These are phyloP conservation scores for Aegilops sharonensis DNA, from an alignment of 176 grass and related monocot genomes.

Conservation along the genomic window DNA sequence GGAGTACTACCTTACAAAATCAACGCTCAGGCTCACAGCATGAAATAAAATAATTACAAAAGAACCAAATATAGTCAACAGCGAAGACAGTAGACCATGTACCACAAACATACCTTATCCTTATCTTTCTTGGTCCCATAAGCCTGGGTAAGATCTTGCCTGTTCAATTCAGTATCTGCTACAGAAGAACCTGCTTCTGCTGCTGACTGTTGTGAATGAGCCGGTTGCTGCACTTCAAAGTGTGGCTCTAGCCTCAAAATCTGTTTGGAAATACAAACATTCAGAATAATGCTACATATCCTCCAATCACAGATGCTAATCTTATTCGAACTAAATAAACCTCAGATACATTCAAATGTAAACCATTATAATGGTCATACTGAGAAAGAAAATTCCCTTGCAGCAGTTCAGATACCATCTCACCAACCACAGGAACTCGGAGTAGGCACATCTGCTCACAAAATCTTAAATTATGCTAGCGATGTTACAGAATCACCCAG, in stretches of 20 bases:
- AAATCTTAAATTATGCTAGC: slow-evolving; percentile 1
- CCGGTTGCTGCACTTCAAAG: slow-evolving; percentile 32
- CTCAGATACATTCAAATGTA: not conserved
- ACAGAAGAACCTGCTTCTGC: slow-evolving; percentile 41
- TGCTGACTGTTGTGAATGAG: slow-evolving; percentile 50
- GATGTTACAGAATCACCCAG: not conserved
- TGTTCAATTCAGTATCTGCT: slow-evolving; percentile 49
- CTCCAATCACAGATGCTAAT: not conserved
- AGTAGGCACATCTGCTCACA: not conserved
- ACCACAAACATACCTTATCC: slow-evolving; percentile 41
- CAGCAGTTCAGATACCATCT: not conserved
- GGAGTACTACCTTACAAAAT: not conserved
- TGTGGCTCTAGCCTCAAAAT: slow-evolving; percentile 86
- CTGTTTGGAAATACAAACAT: slow-evolving; percentile 45
- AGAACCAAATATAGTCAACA: slow-evolving; percentile 9
- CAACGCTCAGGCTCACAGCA: not conserved
- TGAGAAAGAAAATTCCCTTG: not conserved
- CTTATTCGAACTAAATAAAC: not conserved
- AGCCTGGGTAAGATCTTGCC: slow-evolving; percentile 45
- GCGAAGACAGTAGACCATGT: not conserved
- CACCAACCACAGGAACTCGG: not conserved
- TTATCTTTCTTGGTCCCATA: slow-evolving; percentile 74
- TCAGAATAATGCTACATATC: not conserved
- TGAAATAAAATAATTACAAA: not conserved
- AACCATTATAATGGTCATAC: not conserved